Evolutionary conservation across 2,329 filamentous ascomycete species (phyloP), one percentile per base, ranked within the genome.

Genomic region (Beauveria sp.): DNA sequence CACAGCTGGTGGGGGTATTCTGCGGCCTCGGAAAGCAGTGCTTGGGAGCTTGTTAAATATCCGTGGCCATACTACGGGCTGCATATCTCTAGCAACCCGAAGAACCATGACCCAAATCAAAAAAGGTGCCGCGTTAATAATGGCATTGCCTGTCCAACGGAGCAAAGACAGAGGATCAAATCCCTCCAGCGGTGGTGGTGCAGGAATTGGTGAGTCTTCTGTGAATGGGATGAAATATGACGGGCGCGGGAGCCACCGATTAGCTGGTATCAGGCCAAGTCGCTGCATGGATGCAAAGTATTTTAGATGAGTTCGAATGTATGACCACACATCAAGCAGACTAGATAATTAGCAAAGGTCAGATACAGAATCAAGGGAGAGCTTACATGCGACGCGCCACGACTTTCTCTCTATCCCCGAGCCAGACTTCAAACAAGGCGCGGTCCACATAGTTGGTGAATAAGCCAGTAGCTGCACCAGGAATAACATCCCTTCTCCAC

Each of bases 221-320:
- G 80, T 79, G 53, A 84, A 85, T 0, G 83, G 83, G 20, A 86
- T 67, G 65, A 85, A 85, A 68, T 80, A 86, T 5, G 69, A 73
- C 43, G 73, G 72, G 8, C 68, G 70, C 0, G 83, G 83, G 3
- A 85, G 69, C 70, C 70, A 69, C 8, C 71, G 72, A 14, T 66
- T 73, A 14, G 72, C 69, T 0, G 80, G 71, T 49, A 80, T 71
- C 16, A 86, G 70, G 7, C 79, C 79, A 8, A 82, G 71, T 53
- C 80, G 75, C 65, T 85, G 83, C 50, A 85, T 70, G 24, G 79
- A 78, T n/a, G 78, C 72, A 64, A 78, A 83, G 5, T 83, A 68
- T 57, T 83, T 79, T 1, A 85, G 66, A 64, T 85, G 82, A 9
- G 79, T 73, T 43, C 75, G 74, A 4, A 82, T 50, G 64, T 83